These are phyloP conservation scores for Neonothopanus nambi DNA, from an alignment of 1,284 basidiomycete species.

Conservation along the genomic window DNA sequence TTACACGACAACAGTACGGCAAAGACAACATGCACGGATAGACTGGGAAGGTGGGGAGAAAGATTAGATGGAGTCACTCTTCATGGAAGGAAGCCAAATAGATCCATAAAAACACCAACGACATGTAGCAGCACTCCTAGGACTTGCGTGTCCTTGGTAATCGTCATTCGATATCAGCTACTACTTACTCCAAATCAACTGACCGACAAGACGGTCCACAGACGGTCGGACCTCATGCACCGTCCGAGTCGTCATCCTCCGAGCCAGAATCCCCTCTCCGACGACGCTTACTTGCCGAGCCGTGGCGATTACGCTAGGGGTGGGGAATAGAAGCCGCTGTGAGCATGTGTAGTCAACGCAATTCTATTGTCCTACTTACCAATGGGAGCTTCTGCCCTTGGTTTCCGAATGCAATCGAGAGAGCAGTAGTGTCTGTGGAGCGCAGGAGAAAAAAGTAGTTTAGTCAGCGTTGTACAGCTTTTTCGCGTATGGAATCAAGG, in stretches of 20 bases:
- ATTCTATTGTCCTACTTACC: constrained; percentile 47
- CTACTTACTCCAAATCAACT: too few relatives aligned
- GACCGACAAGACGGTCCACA: too few relatives aligned
- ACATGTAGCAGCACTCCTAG: too few relatives aligned
- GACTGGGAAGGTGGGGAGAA: background rate
- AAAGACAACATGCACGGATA: background rate
- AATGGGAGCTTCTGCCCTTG: constrained; percentile 90
- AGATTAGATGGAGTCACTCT: too few relatives aligned
- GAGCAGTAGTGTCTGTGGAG: constrained; percentile 74
- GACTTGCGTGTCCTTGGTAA: too few relatives aligned
- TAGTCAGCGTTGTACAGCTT: background rate
- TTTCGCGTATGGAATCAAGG: too few relatives aligned
- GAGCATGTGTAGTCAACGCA: constrained; percentile 19
- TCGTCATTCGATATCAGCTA: too few relatives aligned
- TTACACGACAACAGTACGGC: background rate
- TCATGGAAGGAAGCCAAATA: too few relatives aligned
- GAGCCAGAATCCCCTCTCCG: constrained; percentile 43
- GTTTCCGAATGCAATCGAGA: constrained; percentile 88
- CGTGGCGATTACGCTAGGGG: constrained; percentile 67
- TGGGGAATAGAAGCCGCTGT: constrained; percentile 19
- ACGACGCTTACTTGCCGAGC: constrained; percentile 57
- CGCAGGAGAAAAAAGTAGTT: constrained; percentile 6
- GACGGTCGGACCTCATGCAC: constrained; percentile 13
- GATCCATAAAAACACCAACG: too few relatives aligned
- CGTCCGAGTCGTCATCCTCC: constrained; percentile 53